A percentile compares a stretch with the other conserved stretches of the same genome.
Evolutionary conservation across 2,329 filamentous ascomycete genomes (phyloP).

Genomic region (Trichoderma sp.): DNA sequence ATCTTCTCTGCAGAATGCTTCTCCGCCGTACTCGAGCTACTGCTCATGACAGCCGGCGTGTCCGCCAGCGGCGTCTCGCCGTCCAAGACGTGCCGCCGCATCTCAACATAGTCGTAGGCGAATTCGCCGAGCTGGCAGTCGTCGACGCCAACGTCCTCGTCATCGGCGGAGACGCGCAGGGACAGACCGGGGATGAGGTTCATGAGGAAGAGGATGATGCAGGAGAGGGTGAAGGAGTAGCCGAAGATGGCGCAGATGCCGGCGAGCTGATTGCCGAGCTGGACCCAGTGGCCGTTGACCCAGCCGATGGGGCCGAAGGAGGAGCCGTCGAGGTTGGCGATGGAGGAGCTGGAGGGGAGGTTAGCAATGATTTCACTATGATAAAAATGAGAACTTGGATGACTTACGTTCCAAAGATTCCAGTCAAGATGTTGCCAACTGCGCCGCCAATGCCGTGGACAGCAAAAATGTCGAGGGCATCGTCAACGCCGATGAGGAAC

Average conservation of each 20-base stretch:
- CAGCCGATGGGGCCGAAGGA: slow-evolving; percentile 64
- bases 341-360: slow-evolving; percentile 58
- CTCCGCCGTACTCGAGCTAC: slow-evolving; percentile 38
- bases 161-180: slow-evolving; percentile 67
- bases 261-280: slow-evolving; percentile 72
- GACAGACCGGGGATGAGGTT: slow-evolving; percentile 73
- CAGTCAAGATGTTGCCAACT: slow-evolving; percentile 77
- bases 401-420: slow-evolving; percentile 71
- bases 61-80: slow-evolving; percentile 30
- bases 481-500: slow-evolving; percentile 75
- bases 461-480: slow-evolving; percentile 88
- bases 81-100: slow-evolving; percentile 63
- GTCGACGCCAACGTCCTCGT: slow-evolving; percentile 71
- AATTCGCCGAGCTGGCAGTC: slow-evolving; percentile 81
- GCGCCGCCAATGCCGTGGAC: slow-evolving; percentile 87
- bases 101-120: slow-evolving; percentile 81
- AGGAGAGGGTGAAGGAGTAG: slow-evolving; percentile 70
- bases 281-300: slow-evolving; percentile 71
- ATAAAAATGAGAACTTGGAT: neutral
- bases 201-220: slow-evolving; percentile 70
- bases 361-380: slow-evolving; percentile 24
- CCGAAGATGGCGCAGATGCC: slow-evolving; percentile 66
- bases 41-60: slow-evolving; percentile 32
- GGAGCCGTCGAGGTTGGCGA: slow-evolving; percentile 73
- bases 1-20: slow-evolving; percentile 34